These are phyloP conservation scores for Chaetomiaceae sp. DNA, from an alignment of 2,329 filamentous ascomycete genomes.

Conservation along the genomic window DNA sequence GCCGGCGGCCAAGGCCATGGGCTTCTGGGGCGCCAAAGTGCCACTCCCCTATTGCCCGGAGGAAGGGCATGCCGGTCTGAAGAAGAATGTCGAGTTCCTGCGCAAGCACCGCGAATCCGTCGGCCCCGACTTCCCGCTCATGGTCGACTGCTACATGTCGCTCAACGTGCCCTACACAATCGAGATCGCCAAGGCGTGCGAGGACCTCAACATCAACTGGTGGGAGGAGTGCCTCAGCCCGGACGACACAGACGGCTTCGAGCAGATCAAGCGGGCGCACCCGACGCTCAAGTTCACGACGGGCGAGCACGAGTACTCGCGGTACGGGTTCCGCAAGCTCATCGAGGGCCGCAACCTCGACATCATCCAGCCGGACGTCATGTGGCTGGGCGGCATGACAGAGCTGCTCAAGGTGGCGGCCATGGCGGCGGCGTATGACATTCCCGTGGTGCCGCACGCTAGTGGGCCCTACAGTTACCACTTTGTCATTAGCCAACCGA, in stretches of 20 bases:
- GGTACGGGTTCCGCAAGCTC: slow-evolving; percentile 91
- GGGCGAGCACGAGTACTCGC: slow-evolving; percentile 91
- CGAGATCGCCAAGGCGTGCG: slow-evolving; percentile 77
- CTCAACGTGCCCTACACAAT: slow-evolving; percentile 91
- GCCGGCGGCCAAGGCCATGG: slow-evolving; percentile 73
- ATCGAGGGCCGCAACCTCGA: slow-evolving; percentile 88
- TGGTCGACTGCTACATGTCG: slow-evolving; percentile 97
- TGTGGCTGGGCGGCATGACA: slow-evolving; percentile 94
- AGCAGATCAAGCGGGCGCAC: slow-evolving; percentile 83
- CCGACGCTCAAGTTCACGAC: slow-evolving; percentile 91
- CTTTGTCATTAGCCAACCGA: slow-evolving; percentile 89
- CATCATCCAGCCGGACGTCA: slow-evolving; percentile 92
- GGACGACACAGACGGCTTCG: slow-evolving; percentile 88
- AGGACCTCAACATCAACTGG: slow-evolving; percentile 88
- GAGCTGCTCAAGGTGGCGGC: slow-evolving; percentile 86
- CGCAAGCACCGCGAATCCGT: slow-evolving; percentile 78
- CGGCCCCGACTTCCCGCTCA: slow-evolving; percentile 84
- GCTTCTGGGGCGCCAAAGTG: slow-evolving; percentile 88
- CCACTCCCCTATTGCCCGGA: slow-evolving; percentile 85
- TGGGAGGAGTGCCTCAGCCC: slow-evolving; percentile 93
- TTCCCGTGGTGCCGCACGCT: slow-evolving; percentile 92
- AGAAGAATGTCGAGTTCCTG: slow-evolving; percentile 87
- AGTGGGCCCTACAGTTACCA: slow-evolving; percentile 94
- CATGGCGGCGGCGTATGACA: slow-evolving; percentile 87
- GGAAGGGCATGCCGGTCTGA: slow-evolving; percentile 74